phyloP scores from a whole-genome alignment of 768 basidiomycete species.

The Sutorius australiensis region DNA sequence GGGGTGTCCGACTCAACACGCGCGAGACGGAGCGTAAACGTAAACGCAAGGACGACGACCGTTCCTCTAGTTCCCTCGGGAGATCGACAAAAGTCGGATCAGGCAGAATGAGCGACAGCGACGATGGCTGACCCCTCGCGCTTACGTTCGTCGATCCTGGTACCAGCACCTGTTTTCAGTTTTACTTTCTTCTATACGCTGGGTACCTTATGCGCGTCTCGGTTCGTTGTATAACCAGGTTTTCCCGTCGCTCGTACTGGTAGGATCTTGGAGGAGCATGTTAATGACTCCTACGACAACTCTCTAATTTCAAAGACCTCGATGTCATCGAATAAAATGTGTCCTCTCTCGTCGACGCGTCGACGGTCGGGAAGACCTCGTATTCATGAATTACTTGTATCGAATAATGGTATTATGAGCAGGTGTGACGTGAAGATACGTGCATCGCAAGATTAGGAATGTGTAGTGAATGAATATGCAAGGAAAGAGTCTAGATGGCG shows the following conservation, averaged over 20 bases:
- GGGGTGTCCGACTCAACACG: slow-evolving; percentile 35
- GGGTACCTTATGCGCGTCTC: slow-evolving; percentile 5
- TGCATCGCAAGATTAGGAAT: neutral
- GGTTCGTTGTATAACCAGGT: slow-evolving; percentile 16
- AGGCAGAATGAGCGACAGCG: slow-evolving; percentile 23
- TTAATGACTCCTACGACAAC: neutral
- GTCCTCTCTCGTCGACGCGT: neutral
- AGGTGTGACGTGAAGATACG: neutral
- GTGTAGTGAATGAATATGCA: neutral
- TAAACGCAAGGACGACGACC: slow-evolving; percentile 27
- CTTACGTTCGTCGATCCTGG: neutral
- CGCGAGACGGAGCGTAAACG: slow-evolving; percentile 36
- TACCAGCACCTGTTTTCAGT: neutral
- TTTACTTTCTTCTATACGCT: slow-evolving; percentile 1
- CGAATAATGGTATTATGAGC: neutral
- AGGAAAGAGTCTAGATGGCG: slow-evolving; percentile 34
- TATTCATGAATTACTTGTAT: neutral
- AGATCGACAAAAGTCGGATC: slow-evolving; percentile 1
- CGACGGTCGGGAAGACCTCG: neutral
- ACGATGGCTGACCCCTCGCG: slow-evolving; percentile 16
- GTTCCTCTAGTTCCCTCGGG: slow-evolving; percentile 2
- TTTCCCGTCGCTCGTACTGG: slow-evolving; percentile 6
- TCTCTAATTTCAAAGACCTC: slow-evolving; percentile 14
- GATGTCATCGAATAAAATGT: neutral
- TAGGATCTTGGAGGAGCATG: slow-evolving; percentile 5